These are phyloP conservation scores for Pseudopyricularia cyperi DNA, from an alignment of 2,329 filamentous ascomycete species.

Conservation along the genomic window DNA sequence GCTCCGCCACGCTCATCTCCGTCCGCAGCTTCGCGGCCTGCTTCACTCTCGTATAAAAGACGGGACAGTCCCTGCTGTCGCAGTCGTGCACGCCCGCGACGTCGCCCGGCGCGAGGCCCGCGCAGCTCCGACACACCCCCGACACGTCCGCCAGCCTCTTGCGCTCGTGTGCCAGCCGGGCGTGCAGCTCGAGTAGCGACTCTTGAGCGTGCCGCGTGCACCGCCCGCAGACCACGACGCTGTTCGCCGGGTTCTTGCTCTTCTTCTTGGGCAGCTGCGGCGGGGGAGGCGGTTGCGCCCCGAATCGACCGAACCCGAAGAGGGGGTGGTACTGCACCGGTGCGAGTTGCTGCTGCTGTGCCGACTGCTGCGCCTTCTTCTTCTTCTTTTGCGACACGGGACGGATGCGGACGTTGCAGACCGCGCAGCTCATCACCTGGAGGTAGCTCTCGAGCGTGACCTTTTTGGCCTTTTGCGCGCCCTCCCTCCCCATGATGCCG, in stretches of 20 bases:
- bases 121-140: slow-evolving; percentile 67
- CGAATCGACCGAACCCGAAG: neutral
- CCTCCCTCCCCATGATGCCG: slow-evolving; percentile 3
- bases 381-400: neutral
- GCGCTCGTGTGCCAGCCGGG: slow-evolving; percentile 49
- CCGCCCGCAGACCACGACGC: slow-evolving; percentile 34
- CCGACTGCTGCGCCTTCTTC: neutral
- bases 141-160: slow-evolving; percentile 50
- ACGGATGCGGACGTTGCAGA: slow-evolving; percentile 51
- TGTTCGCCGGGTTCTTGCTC: slow-evolving; percentile 4
- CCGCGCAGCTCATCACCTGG: slow-evolving; percentile 63
- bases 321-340: neutral
- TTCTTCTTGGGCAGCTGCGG: neutral
- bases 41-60: slow-evolving; percentile 70
- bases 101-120: slow-evolving; percentile 58
- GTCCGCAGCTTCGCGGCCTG: slow-evolving; percentile 35
- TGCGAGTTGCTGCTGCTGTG: neutral
- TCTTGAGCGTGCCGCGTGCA: slow-evolving; percentile 43
- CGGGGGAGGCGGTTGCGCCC: neutral
- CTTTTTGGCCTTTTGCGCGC: slow-evolving; percentile 24
- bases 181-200: slow-evolving; percentile 52
- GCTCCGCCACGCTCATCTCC: slow-evolving; percentile 23
- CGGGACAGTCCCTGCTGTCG: slow-evolving; percentile 83
- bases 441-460: slow-evolving; percentile 93
- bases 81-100: slow-evolving; percentile 50